phyloP scores from a whole-genome alignment of 306 rosid genomes.

The Ormosia emarginata region DNA sequence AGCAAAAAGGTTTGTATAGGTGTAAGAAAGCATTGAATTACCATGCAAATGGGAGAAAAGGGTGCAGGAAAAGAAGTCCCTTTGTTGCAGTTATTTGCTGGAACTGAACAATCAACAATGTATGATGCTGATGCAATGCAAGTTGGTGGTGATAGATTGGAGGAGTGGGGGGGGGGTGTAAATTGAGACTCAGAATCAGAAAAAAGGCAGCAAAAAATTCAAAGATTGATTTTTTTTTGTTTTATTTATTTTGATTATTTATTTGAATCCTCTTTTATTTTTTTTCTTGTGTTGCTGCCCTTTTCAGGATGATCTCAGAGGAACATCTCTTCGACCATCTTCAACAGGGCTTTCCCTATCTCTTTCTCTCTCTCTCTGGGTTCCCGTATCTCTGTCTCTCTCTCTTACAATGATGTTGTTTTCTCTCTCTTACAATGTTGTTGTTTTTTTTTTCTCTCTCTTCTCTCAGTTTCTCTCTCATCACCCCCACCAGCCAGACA shows the following conservation, averaged over 20 bases:
- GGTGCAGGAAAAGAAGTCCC: slow-evolving; percentile 24
- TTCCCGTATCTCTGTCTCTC: slow-evolving; percentile 6
- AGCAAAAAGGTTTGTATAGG: not conserved
- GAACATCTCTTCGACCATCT: slow-evolving; percentile 70
- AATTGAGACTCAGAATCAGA: slow-evolving; percentile 43
- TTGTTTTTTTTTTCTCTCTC: not conserved
- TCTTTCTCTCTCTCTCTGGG: not conserved
- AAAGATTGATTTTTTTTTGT: not conserved
- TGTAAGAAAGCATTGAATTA: slow-evolving; percentile 20
- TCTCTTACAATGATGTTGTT: not conserved
- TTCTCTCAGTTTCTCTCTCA: slow-evolving; percentile 34
- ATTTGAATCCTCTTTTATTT: not conserved
- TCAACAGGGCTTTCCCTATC: slow-evolving; percentile 19
- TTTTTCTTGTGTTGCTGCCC: slow-evolving; percentile 53
- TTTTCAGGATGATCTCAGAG: slow-evolving; percentile 78
- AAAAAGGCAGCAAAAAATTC: slow-evolving; percentile 66
- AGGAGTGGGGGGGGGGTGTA: slow-evolving; percentile 20
- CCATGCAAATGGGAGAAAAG: slow-evolving; percentile 38
- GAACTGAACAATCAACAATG: slow-evolving; percentile 22
- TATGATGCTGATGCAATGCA: not conserved
- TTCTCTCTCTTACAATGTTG: not conserved
- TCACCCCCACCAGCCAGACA: slow-evolving; percentile 46
- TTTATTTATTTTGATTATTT: not conserved
- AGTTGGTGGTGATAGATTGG: slow-evolving; percentile 11
- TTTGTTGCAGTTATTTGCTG: slow-evolving; percentile 1